Evolutionary conservation across 306 rosid species (phyloP), one percentile per base, ranked within the genome.

Genomic region (Gynostemma pentaphyllum): DNA sequence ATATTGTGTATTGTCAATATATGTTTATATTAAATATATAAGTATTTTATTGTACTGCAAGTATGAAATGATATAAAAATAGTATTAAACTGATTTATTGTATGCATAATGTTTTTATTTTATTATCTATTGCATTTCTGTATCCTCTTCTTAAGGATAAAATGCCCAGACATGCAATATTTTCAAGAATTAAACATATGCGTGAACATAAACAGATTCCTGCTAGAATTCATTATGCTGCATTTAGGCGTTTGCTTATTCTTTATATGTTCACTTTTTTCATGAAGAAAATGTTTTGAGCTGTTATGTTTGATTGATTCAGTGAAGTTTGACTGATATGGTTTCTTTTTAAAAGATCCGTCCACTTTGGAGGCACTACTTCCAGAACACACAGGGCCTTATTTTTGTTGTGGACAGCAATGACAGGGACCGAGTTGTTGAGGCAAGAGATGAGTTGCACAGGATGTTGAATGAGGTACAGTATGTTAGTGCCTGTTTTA

Each of bases 381-480:
- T 90, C 90, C 97, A 90, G 90, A 90, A 87, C 81, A 90, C 97
- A 1, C 97, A 90, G 77, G 96, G 97, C 69, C 96, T 87, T 64
- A 87, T 91, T 64, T 91, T 91, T 77, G 96, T 91, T 81, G 97
- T 91, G 73, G 97, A 91, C 79, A 87, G 96, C 82, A 91, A 91
- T 70, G 97, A 91, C 49, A 85, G 96, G 76, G 97, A 87, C 77
- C 87, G 97, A 53, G 84, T 85, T 69, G 89, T 87, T 45, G 97
- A 91, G 82, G 97, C 97, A 66, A 87, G 96, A 79, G 97, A 91
- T 82, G 97, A 91, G 74, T 80, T 91, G 83, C 97, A 91, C 79
- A 76, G 97, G 74, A 91, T 91, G 97, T 79, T 91, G 87, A 91
- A 91, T 71, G 97, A 87, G 96, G 97, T 85, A n/a, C n/a, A n/a